A percentile compares a stretch with the other conserved stretches of the same genome.
Evolutionary conservation across 495 filamentous ascomycete genomes (phyloP).

Genomic region (Penicillium macrosclerotiorum): DNA sequence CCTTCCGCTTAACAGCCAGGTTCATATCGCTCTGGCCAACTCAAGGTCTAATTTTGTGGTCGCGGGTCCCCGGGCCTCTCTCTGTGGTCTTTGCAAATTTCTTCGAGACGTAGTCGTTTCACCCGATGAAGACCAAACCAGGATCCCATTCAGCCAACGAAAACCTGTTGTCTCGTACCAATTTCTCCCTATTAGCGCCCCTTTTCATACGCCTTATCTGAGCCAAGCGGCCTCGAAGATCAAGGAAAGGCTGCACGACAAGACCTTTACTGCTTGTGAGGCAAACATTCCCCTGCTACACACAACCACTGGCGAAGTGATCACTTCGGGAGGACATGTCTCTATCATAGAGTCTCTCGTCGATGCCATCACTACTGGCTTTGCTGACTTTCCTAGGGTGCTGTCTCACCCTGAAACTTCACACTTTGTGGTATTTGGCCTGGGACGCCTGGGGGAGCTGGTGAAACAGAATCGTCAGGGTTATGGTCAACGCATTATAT

Average conservation of each 20-base stretch:
- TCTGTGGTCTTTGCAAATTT: slow-evolving; percentile 2
- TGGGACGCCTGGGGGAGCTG: not conserved
- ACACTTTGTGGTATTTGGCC: slow-evolving; percentile 1
- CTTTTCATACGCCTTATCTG: slow-evolving; percentile 37
- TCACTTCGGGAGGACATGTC: slow-evolving; percentile 6
- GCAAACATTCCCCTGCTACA: slow-evolving; percentile 15
- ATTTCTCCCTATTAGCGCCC: slow-evolving; percentile 30
- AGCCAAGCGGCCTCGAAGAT: slow-evolving; percentile 11
- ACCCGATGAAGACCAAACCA: slow-evolving; percentile 5
- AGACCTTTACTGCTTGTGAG: not conserved
- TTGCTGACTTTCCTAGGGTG: slow-evolving; percentile 27
- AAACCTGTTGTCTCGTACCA: slow-evolving; percentile 14
- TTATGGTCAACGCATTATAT: not conserved
- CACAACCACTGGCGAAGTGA: slow-evolving; percentile 30
- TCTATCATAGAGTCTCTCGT: not conserved
- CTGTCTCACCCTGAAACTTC: slow-evolving; percentile 6
- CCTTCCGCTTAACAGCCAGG: not conserved
- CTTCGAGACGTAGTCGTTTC: slow-evolving; percentile 13
- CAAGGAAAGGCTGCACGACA: slow-evolving; percentile 11
- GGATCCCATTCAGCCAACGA: slow-evolving; percentile 20
- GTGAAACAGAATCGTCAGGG: slow-evolving; percentile 1
- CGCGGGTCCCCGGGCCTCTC: slow-evolving; percentile 20
- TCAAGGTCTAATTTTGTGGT: slow-evolving; percentile 16
- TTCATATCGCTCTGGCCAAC: slow-evolving; percentile 1
- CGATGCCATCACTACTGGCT: slow-evolving; percentile 17